Conservation (phyloP, 2,329 filamentous ascomycete species). For the Nigrospora sphaerica region DNA sequence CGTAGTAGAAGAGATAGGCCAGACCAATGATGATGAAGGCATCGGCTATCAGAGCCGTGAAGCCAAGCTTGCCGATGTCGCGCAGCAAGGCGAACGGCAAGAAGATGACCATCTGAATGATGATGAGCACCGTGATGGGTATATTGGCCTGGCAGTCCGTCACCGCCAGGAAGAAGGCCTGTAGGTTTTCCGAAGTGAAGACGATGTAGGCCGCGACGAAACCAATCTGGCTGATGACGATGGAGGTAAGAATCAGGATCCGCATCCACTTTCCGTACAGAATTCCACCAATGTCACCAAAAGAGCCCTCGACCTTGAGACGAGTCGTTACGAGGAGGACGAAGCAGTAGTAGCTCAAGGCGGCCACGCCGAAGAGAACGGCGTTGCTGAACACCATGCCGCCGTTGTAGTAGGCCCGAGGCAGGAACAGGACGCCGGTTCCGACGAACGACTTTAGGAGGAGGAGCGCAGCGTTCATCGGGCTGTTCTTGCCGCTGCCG, state of each 20-base stretch:
- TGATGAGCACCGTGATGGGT: slow-evolving; percentile 80
- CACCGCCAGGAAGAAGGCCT: slow-evolving; percentile 89
- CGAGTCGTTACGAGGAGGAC: slow-evolving; percentile 85
- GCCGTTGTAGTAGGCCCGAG: slow-evolving; percentile 88
- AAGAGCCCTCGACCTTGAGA: slow-evolving; percentile 82
- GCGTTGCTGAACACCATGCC: slow-evolving; percentile 96
- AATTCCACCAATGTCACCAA: slow-evolving; percentile 91
- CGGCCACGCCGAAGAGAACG: slow-evolving; percentile 78
- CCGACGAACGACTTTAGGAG: slow-evolving; percentile 97
- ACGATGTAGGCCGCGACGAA: slow-evolving; percentile 95
- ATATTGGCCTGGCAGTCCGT: slow-evolving; percentile 80
- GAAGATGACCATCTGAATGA: slow-evolving; percentile 95
- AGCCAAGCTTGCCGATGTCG: slow-evolving; percentile 95
- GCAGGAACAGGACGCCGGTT: slow-evolving; percentile 89
- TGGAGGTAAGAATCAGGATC: slow-evolving; percentile 77
- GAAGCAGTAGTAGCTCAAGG: slow-evolving; percentile 94
- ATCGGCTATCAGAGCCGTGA: slow-evolving; percentile 89
- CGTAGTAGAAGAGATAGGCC: slow-evolving; percentile 93
- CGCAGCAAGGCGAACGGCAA: slow-evolving; percentile 87
- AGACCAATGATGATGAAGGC: slow-evolving; percentile 89
- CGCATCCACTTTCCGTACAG: slow-evolving; percentile 90
- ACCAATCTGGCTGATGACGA: slow-evolving; percentile 91
- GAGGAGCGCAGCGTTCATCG: slow-evolving; percentile 73
- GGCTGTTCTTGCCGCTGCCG: slow-evolving; percentile 68
- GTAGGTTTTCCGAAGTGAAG: slow-evolving; percentile 91